Evolutionary conservation across 495 filamentous ascomycete species (phyloP).

Genomic region (Penicillium flavigenum): DNA sequence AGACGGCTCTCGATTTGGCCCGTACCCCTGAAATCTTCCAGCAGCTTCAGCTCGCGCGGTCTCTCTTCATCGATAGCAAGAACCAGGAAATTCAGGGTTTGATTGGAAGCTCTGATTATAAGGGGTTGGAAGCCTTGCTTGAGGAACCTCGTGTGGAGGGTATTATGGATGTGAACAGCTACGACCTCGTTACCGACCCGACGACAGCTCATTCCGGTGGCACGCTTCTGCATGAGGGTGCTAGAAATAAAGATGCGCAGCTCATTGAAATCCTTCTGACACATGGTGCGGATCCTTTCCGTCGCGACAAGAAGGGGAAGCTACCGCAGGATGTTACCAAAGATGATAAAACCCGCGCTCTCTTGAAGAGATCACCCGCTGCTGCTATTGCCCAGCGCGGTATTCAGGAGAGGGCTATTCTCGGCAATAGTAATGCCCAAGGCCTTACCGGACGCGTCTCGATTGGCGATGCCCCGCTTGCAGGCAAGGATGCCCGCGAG

Average conservation of each 20-base stretch:
- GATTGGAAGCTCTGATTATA: conserved; percentile 69
- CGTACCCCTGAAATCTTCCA: conserved; percentile 93
- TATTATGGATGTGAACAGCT: conserved; percentile 83
- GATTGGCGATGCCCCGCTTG: conserved; percentile 60
- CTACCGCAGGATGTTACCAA: conserved; percentile 96
- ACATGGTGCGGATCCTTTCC: conserved; percentile 97
- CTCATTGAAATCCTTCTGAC: conserved; percentile 86
- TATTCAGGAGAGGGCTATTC: conserved; percentile 93
- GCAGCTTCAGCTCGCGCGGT: conserved; percentile 85
- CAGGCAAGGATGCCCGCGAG: conserved; percentile 82
- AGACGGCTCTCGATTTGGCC: conserved; percentile 83
- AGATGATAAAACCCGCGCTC: conserved; percentile 80
- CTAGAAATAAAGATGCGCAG: conserved; percentile 76
- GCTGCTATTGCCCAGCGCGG: conserved; percentile 91
- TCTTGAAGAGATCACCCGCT: conserved; percentile 91
- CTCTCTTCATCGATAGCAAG: conserved; percentile 83
- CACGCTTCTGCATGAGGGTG: conserved; percentile 90
- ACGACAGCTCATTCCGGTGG: conserved; percentile 73
- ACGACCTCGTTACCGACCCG: conserved; percentile 81
- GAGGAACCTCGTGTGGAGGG: conserved; percentile 81
- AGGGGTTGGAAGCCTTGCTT: conserved; percentile 71
- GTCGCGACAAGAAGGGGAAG: conserved; percentile 90
- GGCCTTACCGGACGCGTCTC: conserved; percentile 51
- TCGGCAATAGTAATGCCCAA: conserved; percentile 70
- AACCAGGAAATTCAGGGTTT: conserved; percentile 78